Conservation (phyloP, 495 filamentous ascomycete species). For the Daldinia concentrica region DNA sequence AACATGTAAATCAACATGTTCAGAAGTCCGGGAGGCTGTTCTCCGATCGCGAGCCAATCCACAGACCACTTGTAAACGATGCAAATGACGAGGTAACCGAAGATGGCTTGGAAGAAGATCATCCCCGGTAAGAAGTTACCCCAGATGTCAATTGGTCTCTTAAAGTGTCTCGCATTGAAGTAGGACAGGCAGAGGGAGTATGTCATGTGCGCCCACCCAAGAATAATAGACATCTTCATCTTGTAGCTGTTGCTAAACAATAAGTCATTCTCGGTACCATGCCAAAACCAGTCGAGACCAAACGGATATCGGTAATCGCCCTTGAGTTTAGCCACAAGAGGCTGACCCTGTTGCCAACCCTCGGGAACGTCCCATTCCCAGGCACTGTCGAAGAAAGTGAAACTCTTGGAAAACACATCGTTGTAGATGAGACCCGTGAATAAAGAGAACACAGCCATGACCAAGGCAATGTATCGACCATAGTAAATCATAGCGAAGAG, state of each 20-base stretch:
- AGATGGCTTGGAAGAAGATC: conserved; percentile 99
- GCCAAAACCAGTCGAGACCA: conserved; percentile 97
- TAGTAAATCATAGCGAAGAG: conserved; percentile 98
- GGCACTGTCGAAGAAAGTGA: conserved; percentile 86
- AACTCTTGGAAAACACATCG: conserved; percentile 92
- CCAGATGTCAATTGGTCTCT: conserved; percentile 91
- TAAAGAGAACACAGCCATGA: conserved; percentile 97
- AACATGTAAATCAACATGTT: conserved; percentile 99
- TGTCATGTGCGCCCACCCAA: conserved; percentile 98
- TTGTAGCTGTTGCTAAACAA: conserved; percentile 98
- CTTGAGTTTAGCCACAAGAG: conserved; percentile 71
- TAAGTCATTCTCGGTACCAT: conserved; percentile 90
- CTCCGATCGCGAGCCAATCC: conserved; percentile 77
- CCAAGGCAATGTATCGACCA: conserved; percentile 95
- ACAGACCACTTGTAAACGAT: conserved; percentile 98
- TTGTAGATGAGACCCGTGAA: conserved; percentile 98
- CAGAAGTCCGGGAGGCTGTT: conserved; percentile 81
- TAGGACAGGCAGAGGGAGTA: conserved; percentile 94
- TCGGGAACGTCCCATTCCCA: conserved; percentile 82
- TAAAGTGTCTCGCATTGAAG: conserved; percentile 94
- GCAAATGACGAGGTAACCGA: conserved; percentile 92
- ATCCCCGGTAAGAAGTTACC: conserved; percentile 97
- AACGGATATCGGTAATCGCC: conserved; percentile 87
- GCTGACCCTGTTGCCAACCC: conserved; percentile 65
- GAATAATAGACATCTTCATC: conserved; percentile 98